Conservation (phyloP, 2,329 filamentous ascomycete genomes). For the Corinectria fuckeliana region DNA sequence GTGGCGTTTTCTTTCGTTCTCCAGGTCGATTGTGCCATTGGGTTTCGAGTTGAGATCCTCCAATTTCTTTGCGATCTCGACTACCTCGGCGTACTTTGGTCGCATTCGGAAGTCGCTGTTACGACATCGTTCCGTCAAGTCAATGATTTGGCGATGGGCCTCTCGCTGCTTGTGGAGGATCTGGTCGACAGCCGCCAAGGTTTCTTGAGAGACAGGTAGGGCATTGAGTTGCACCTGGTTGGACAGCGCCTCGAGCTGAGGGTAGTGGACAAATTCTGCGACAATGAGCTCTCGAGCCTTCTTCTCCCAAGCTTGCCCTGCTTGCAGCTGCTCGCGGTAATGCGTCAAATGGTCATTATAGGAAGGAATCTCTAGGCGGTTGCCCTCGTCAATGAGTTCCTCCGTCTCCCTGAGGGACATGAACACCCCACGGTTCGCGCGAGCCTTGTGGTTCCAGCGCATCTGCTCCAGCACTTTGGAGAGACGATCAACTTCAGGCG, state of each 20-base stretch:
- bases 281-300: constrained; percentile 92
- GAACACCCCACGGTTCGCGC: constrained; percentile 66
- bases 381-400: constrained; percentile 78
- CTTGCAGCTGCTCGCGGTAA: constrained; percentile 76
- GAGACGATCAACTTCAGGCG: constrained; percentile 84
- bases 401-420: constrained; percentile 80
- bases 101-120: constrained; percentile 77
- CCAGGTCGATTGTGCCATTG: constrained; percentile 86
- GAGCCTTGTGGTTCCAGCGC: constrained; percentile 85
- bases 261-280: constrained; percentile 91
- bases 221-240: constrained; percentile 74
- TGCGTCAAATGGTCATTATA: constrained; percentile 81
- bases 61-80: constrained; percentile 84
- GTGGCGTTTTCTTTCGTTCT: constrained; percentile 91
- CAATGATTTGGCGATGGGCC: constrained; percentile 85
- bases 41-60: constrained; percentile 94
- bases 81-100: constrained; percentile 88
- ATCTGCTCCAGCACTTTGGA: constrained; percentile 83
- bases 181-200: constrained; percentile 81
- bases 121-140: constrained; percentile 79
- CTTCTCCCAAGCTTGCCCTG: constrained; percentile 87
- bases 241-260: constrained; percentile 90
- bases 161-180: constrained; percentile 96
- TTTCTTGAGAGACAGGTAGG: constrained; percentile 83
- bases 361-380: constrained; percentile 76